Base-by-base conservation (phyloP, 352 stramenopile genomes). In the Phytophthora pisi region DNA sequence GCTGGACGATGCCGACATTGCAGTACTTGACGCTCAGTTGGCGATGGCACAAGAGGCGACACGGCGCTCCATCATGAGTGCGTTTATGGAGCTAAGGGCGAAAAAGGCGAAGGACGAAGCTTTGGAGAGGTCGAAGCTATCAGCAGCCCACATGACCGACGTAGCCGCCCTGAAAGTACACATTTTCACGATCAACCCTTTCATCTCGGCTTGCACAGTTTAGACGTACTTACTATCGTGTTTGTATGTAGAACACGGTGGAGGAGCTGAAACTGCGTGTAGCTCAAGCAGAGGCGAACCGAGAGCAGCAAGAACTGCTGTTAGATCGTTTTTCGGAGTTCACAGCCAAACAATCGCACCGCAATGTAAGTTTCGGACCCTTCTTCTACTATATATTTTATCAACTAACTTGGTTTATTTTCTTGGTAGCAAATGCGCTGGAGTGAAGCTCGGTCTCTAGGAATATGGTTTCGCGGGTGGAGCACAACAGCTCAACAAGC, bases 41-140 rank as follows among this genome's bases (percentile, higher is more conserved):
- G 31, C 47, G 3, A 62, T 28, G 31, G 71, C 79, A 7, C 79
- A 89, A 16, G 68, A 77, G 20, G 43, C 68, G 0, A 64, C 81
- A 26, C 75, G 74, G 8, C 66, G 74, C 26, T 74, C 68, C 5
- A 59, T 81, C 16, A 52, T 83, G 68, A 23, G 56, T 55, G 71
- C 71, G 9, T 64, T 82, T 54, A 47, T 53, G 16, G 64, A 72
- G 10, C 24, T 78, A 7, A 71, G 72, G 36, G 23, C 62, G 13
- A 75, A 67, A 38, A 61, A 66, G 40, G 42, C 57, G 9, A 74
- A 63, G 24, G 70, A 67, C 15, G 60, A 66, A 24, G 56, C 59
- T 36, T 55, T 88, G 40, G 72, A 84, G 60, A 72, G 77, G 9
- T 77, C 76, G 61, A 86, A 89, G 54, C 52, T 79, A n/a, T 64